Conservation (phyloP, 257 asterid species). For the Solanum chaucha region DNA sequence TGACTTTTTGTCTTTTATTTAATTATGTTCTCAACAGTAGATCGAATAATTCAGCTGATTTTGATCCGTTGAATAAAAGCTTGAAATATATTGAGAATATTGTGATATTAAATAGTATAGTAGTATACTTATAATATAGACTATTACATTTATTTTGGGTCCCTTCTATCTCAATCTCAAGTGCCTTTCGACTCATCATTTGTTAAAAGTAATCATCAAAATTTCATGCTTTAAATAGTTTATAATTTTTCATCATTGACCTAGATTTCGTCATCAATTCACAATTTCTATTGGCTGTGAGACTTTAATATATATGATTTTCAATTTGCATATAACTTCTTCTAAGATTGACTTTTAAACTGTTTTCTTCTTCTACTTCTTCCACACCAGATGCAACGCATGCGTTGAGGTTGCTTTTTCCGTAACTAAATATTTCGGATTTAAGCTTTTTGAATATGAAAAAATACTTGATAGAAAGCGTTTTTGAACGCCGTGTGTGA, state of each 20-base stretch:
- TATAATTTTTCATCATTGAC: slow-evolving; percentile 21
- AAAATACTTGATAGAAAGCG: too few species aligned
- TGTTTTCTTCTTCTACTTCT: slow-evolving; percentile 2
- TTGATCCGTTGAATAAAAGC: not conserved
- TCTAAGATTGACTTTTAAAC: slow-evolving; percentile 23
- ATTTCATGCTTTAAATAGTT: slow-evolving; percentile 15
- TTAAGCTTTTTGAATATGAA: too few species aligned
- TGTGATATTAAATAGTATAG: not conserved
- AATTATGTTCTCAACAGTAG: not conserved
- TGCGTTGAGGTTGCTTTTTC: too few species aligned
- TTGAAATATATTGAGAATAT: not conserved
- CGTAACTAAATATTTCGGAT: too few species aligned
- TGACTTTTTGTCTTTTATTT: not conserved
- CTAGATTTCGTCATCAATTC: slow-evolving; percentile 45
- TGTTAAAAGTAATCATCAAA: slow-evolving; percentile 14
- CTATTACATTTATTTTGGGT: slow-evolving; percentile 10
- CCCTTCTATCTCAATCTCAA: slow-evolving; percentile 37
- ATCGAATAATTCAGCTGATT: not conserved
- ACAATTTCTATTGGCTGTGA: slow-evolving; percentile 16
- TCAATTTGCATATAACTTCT: slow-evolving; percentile 3
- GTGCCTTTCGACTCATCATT: slow-evolving; percentile 54
- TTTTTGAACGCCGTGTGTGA: rapidly evolving
- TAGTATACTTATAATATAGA: slow-evolving; percentile 8
- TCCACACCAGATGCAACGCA: not conserved
- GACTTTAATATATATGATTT: slow-evolving; percentile 4